Base-by-base conservation (phyloP, 2,329 filamentous ascomycete species). In the Penicillium sp. region DNA sequence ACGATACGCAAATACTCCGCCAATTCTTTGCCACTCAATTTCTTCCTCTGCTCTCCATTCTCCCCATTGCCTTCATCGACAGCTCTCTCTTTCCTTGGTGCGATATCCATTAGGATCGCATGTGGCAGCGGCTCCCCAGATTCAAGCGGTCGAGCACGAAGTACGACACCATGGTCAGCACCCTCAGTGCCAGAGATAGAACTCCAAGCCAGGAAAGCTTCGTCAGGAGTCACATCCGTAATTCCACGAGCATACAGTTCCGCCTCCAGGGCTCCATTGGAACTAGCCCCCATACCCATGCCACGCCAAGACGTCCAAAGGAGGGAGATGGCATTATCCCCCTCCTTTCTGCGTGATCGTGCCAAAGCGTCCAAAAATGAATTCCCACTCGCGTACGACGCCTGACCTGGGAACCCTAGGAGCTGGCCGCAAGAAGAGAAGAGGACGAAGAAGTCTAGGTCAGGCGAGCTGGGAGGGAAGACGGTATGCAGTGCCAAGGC, bases 151-250 rank as follows among this genome's bases (percentile, higher is more conserved):
- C 56, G 60, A 1, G 57, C 60, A 7, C 69, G 64, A n/a, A 68
- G 55, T 0, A 75, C 67, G 2, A 73, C 69, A 1, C 58, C 70
- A 29, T 72, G 67, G 13, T 67, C 66, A 4, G 66, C 60, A 40
- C 72, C 61, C 45, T 65, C 64, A 12, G 59, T 58, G 9, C 55
- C 57, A 13, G 35, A 22, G 3, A 72, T 33, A 46, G 71, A 58
- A 0, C 15, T 13, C 26, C 40, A 54, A 19, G 47, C 35, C 13
- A 21, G 13, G 24, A 41, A 41, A 5, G 39, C 39, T 24, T 41
- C 39, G 4, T 19, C 26, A 13, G 15, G 15, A 28, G 39, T 29
- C 15, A 41, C 10, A 29, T 41, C 39, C 15, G 39, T 41, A 17
- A 41, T 41, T 13, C 39, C 39, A 12, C 26, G 22, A 12, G 39